These are phyloP conservation scores for Dichotomocladium elegans DNA, from an alignment of 371 early-diverging fungal species.

Conservation along the genomic window DNA sequence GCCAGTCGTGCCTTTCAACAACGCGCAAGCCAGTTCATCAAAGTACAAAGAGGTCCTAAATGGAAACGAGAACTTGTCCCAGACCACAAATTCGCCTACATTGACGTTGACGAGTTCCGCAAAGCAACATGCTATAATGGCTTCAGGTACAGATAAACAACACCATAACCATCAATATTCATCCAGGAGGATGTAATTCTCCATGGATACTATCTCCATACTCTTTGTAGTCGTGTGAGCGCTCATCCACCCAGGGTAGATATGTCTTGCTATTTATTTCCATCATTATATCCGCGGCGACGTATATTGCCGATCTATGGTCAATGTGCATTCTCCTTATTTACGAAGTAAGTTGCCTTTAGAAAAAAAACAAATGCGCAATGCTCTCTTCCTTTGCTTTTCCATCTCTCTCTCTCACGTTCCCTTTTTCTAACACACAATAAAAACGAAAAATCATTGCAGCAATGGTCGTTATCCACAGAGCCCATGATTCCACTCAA, in stretches of 20 bases:
- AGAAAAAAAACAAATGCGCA: too few relatives aligned
- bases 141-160: too few relatives aligned
- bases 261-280: slow-evolving; percentile 64
- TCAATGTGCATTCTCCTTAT: slow-evolving; percentile 58
- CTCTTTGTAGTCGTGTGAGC: too few relatives aligned
- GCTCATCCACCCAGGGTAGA: slow-evolving; percentile 1
- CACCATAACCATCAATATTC: too few relatives aligned
- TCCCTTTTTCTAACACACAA: background rate
- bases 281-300: slow-evolving; percentile 69
- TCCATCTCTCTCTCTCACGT: background rate
- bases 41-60: slow-evolving; percentile 36
- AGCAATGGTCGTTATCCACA: slow-evolving; percentile 31
- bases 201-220: too few relatives aligned
- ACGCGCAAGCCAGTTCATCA: slow-evolving; percentile 4
- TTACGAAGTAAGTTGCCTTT: slow-evolving; percentile 20
- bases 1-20: slow-evolving; percentile 11
- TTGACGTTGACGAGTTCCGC: slow-evolving; percentile 78
- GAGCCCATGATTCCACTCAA: slow-evolving; percentile 39
- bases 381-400: background rate
- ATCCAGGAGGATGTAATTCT: too few relatives aligned
- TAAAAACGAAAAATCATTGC: background rate
- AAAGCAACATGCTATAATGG: slow-evolving; percentile 21
- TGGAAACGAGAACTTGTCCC: slow-evolving; percentile 80
- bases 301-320: slow-evolving; percentile 71
- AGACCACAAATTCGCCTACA: slow-evolving; percentile 88